Base-by-base conservation (phyloP, 495 filamentous ascomycete genomes). In the Pseudevernia furfuracea region DNA sequence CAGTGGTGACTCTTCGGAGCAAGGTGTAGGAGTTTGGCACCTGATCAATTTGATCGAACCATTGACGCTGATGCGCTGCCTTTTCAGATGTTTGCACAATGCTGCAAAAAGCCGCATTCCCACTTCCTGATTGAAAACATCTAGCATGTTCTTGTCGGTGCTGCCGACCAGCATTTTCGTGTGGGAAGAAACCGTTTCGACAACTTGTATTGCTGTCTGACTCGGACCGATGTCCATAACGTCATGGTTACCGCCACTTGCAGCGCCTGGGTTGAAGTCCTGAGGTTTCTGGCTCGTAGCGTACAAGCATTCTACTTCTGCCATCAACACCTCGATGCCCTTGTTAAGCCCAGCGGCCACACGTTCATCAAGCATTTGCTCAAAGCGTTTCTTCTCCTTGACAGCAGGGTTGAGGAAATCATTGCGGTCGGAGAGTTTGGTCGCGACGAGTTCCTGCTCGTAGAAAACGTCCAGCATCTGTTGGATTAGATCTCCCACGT, bases 381-480 rank as follows among this genome's bases (percentile, higher is more conserved):
- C 95, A 66, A 99, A 99, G 56, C 89, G 90, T 76, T 96, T 97
- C 82, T 99, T 99, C 69, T 93, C 92, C 67, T 95, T 87, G 25
- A 87, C 87, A 0, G 92, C 90, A 7, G 92, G 91, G 70, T 94
- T 90, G 41, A 99, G 77, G 71, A 97, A 99, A 74, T 99, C 94
- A 69, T 95, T 92, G 30, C 89, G 85, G 70, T 99, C 93, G 17
- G 88, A 88, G 59, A 99, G 85, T 66, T 89, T 89, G 5, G 85
- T 81, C 0, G 84, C 85, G 9, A 91, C 87, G 41, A 99, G 81
- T 73, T 97, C 93, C 72, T 96, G 92, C 73, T 95, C 89, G 74
- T 96, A 99, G 75, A 99, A 99, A 25, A 99, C 92, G 70, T 99
- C 95, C 62, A 99, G 84, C 95, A 99, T 99, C 71, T 99, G 95